Evolutionary conservation across 2,329 filamentous ascomycete species (phyloP).

Genomic region (Pezicula rhizophila): DNA sequence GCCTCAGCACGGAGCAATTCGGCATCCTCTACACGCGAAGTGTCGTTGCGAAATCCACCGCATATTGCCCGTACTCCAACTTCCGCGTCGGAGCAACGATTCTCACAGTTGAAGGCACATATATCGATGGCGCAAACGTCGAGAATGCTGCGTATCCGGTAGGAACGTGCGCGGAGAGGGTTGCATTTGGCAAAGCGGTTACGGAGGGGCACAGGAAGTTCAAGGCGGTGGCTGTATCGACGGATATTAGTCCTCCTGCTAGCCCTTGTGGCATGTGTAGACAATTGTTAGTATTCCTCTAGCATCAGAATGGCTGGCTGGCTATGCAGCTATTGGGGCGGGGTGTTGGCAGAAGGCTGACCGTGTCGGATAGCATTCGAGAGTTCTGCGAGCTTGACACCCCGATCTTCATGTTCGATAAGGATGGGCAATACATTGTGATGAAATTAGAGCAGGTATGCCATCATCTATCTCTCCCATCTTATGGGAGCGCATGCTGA

Average conservation of each 20-base stretch:
- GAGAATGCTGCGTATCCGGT: conserved; percentile 91
- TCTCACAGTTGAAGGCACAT: conserved; percentile 50
- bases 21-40: conserved; percentile 60
- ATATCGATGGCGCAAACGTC: conserved; percentile 69
- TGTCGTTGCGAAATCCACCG: conserved; percentile 65
- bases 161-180: conserved; percentile 89
- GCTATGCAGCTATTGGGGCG: not conserved
- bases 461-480: conserved; percentile 6
- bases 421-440: conserved; percentile 65
- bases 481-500: not conserved
- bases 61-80: conserved; percentile 66
- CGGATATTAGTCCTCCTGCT: conserved; percentile 63
- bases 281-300: conserved; percentile 63
- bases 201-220: conserved; percentile 44
- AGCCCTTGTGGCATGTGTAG: conserved; percentile 94
- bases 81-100: conserved; percentile 87
- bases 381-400: conserved; percentile 65
- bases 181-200: conserved; percentile 79
- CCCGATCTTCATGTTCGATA: conserved; percentile 91
- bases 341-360: conserved; percentile 3
- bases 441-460: conserved; percentile 62
- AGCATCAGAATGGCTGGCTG: not conserved
- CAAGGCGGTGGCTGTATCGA: conserved; percentile 78
- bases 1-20: conserved; percentile 59
- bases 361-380: conserved; percentile 50